phyloP scores from a whole-genome alignment of 768 basidiomycete genomes.

The Suillus spraguei region DNA sequence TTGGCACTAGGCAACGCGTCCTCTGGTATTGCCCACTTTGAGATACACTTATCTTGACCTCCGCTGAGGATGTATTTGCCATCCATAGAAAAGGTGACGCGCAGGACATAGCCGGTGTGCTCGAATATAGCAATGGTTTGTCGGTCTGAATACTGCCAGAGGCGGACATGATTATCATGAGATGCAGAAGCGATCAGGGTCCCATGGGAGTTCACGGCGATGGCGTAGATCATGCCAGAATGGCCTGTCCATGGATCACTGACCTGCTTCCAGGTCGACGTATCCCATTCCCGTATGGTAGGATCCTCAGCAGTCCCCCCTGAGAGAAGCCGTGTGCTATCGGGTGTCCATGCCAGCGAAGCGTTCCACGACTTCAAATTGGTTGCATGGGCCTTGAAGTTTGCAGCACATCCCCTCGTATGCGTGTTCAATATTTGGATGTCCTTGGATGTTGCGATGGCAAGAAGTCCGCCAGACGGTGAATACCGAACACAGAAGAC shows the following conservation, averaged over 20 bases:
- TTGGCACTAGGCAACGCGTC: background rate
- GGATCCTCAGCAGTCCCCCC: background rate
- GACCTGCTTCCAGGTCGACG: constrained; percentile 1
- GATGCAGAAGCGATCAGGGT: background rate
- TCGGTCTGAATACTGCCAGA: background rate
- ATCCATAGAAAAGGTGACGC: background rate
- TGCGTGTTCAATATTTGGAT: background rate
- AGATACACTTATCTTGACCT: background rate
- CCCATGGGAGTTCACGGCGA: background rate
- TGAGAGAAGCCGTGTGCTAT: background rate
- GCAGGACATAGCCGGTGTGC: background rate
- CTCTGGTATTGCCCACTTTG: constrained; percentile 1
- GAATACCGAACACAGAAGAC: background rate
- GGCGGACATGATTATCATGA: background rate
- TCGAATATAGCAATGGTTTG: background rate
- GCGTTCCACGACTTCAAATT: background rate
- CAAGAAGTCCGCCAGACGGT: background rate
- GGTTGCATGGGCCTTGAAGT: background rate
- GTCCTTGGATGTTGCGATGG: background rate
- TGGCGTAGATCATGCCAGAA: background rate
- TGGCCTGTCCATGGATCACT: background rate
- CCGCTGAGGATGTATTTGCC: background rate
- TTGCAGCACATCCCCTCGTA: background rate
- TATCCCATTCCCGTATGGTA: constrained; percentile 2
- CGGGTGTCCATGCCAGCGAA: background rate